Evolutionary conservation across 2,329 filamentous ascomycete species (phyloP).

Genomic region (Mycosphaerella sp.): DNA sequence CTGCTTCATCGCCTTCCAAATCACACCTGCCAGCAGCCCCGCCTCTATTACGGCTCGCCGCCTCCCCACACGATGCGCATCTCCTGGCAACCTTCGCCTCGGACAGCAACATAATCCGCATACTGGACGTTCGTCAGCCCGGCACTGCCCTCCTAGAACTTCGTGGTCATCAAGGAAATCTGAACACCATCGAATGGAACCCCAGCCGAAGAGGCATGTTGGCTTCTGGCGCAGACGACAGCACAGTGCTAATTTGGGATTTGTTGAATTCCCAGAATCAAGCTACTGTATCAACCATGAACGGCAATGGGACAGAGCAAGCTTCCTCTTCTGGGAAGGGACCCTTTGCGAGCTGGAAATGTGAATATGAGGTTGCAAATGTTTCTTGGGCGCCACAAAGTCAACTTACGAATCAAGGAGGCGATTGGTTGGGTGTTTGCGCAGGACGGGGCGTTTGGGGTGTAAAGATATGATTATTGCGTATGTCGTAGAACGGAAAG

Average conservation of each 20-base stretch:
- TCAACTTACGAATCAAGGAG: conserved; percentile 59
- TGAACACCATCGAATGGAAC: conserved; percentile 97
- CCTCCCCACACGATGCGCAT: conserved; percentile 91
- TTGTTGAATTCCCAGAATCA: conserved; percentile 60
- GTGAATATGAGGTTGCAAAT: conserved; percentile 81
- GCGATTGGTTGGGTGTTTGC: conserved; percentile 78
- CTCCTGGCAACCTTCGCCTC: conserved; percentile 95
- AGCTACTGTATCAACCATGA: conserved; percentile 29
- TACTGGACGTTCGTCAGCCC: conserved; percentile 91
- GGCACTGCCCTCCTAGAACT: conserved; percentile 92
- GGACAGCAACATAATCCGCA: conserved; percentile 85
- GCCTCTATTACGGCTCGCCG: conserved; percentile 72
- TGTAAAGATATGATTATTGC: conserved; percentile 46
- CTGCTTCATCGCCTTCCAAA: conserved; percentile 63
- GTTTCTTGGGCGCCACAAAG: conserved; percentile 75
- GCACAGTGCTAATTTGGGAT: conserved; percentile 88
- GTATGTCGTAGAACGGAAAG: no score
- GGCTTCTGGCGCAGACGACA: conserved; percentile 88
- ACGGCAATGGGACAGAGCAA: conserved; percentile 26
- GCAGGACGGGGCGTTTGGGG: conserved; percentile 78
- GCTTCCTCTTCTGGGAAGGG: conserved; percentile 49
- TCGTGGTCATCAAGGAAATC: conserved; percentile 72
- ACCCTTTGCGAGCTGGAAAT: conserved; percentile 72
- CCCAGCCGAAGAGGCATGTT: conserved; percentile 78
- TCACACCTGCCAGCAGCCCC: conserved; percentile 59